Conservation (phyloP, 768 basidiomycete genomes). For the Panaeolus papilionaceus region DNA sequence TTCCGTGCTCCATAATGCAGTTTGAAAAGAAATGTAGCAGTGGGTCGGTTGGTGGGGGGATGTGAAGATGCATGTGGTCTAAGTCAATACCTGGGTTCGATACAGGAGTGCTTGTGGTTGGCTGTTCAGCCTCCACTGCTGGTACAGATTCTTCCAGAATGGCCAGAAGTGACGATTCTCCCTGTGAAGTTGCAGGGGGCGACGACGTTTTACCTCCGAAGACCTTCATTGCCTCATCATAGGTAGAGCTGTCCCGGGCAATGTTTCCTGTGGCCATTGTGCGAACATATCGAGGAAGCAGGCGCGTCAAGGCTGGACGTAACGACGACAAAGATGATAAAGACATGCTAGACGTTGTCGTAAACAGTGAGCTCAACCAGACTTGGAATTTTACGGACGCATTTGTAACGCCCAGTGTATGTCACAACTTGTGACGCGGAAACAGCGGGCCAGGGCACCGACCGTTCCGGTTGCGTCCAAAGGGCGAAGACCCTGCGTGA, state of each 20-base stretch:
- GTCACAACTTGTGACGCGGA: not conserved
- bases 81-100: constrained; percentile 32
- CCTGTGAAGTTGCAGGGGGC: not conserved
- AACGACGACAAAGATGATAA: constrained; percentile 10
- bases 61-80: constrained; percentile 43
- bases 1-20: constrained; percentile 66
- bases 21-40: constrained; percentile 72
- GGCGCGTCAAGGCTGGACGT: constrained; percentile 9
- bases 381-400: constrained; percentile 12
- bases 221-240: constrained; percentile 28
- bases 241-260: constrained; percentile 17
- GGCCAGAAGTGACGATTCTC: not conserved
- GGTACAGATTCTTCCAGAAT: constrained; percentile 21
- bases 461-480: not conserved
- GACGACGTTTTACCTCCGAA: constrained; percentile 15
- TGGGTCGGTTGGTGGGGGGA: constrained; percentile 80
- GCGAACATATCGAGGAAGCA: constrained; percentile 27
- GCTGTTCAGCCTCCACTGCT: constrained; percentile 18
- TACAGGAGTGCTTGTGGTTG: constrained; percentile 5
- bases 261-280: constrained; percentile 21
- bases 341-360: constrained; percentile 1
- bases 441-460: not conserved
- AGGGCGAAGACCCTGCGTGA: too few relatives aligned
- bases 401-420: not conserved
- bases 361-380: not conserved